Evolutionary conservation across 2,329 filamentous ascomycete species (phyloP), one percentile per base, ranked within the genome.

Genomic region (Aureobasidium vineae): DNA sequence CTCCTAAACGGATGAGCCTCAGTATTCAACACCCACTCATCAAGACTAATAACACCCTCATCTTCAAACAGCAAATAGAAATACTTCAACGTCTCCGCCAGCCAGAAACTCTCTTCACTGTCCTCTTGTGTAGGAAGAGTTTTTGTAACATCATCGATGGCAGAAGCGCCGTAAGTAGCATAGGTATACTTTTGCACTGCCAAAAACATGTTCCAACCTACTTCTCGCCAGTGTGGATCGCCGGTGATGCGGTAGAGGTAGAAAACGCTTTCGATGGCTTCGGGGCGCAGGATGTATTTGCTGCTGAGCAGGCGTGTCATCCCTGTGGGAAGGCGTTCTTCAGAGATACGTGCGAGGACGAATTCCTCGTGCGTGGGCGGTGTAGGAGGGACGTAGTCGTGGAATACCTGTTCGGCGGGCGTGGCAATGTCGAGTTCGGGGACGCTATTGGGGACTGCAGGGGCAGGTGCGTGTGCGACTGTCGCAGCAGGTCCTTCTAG

Each of bases 161-260:
- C 90, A 13, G 86, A 88, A 78, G 92, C 87, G 10, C 87, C 91
- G 57, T 84, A 83, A 15, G 86, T 79, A 0, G 90, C 89, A 43
- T 81, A 79, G 2, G 91, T 92, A 38, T 86, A 82, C 40, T 83
- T 83, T 66, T 89, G 82, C 60, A 95, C 86, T 23, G 89, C 82
- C 69, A 87, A 79, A 75, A 92, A 97, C 91, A 97, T 96, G 59
- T 82, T 81, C 92, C 92, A 97, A 19, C 91, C 93, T 70, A 89
- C 88, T 33, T 96, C 91, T 75, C 89, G 88, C 83, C 91, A 92
- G 5, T 78, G 77, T 1, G 83, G 78, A 70, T 95, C 89, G 56
- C 91, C 92, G 0, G 91, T 96, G 77, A 96, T 91, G 74, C 92
- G 90, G 79, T 96, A 95, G 82, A 96, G 88, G 79, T 93, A 90